phyloP scores from a whole-genome alignment of 2,329 filamentous ascomycete species.

The Aureobasidium pullulans region DNA sequence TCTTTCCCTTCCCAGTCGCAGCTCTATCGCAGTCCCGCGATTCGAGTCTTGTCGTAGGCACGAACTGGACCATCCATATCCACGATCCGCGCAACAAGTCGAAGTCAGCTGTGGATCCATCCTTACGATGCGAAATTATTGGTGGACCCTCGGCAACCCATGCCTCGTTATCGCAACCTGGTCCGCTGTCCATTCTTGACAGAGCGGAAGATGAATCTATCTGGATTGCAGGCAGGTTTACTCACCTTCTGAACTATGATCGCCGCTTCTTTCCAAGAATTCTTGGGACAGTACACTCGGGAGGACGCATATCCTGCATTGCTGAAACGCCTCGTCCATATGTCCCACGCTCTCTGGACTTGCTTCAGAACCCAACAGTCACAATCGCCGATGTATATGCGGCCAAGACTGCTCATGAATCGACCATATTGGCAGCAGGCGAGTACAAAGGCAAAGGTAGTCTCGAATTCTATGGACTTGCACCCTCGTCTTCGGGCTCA shows the following conservation, averaged over 20 bases:
- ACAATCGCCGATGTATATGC: slow-evolving; percentile 45
- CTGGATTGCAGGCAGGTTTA: slow-evolving; percentile 81
- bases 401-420: slow-evolving; percentile 47
- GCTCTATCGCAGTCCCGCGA: slow-evolving; percentile 65
- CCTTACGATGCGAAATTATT: slow-evolving; percentile 22
- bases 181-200: slow-evolving; percentile 76
- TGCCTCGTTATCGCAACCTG: slow-evolving; percentile 69
- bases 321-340: slow-evolving; percentile 62
- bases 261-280: slow-evolving; percentile 75
- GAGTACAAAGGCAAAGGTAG: slow-evolving; percentile 90
- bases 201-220: slow-evolving; percentile 62
- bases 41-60: slow-evolving; percentile 75
- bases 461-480: slow-evolving; percentile 72
- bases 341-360: slow-evolving; percentile 54
- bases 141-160: slow-evolving; percentile 43
- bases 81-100: slow-evolving; percentile 60
- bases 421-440: slow-evolving; percentile 73
- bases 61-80: slow-evolving; percentile 71
- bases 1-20: slow-evolving; percentile 76
- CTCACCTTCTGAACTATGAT: slow-evolving; percentile 83
- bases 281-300: slow-evolving; percentile 72
- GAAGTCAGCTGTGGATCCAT: slow-evolving; percentile 14
- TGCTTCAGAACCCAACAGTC: slow-evolving; percentile 44
- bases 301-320: slow-evolving; percentile 68
- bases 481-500: slow-evolving; percentile 26